Percentiles rank a stretch among this genome's conserved stretches.
These are phyloP conservation scores for Candida tunisiensis DNA, from an alignment of 1,139 yeast genomes.

Conservation along the genomic window DNA sequence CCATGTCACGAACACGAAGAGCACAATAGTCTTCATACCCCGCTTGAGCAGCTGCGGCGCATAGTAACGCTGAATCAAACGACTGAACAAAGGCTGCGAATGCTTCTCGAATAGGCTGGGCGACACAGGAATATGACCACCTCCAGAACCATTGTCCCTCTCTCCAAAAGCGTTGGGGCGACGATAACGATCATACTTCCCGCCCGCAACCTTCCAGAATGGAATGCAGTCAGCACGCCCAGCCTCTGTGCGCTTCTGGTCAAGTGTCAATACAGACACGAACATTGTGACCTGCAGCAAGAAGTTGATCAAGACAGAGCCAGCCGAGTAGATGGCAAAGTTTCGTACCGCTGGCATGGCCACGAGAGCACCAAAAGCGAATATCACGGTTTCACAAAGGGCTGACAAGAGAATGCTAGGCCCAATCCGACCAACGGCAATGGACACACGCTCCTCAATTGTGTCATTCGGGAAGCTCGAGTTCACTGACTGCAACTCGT, in stretches of 20 bases:
- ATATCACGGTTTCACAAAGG: constrained; percentile 58
- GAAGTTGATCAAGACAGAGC: constrained; percentile 67
- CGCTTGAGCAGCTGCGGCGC: constrained; percentile 43
- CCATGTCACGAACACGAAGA: constrained; percentile 41
- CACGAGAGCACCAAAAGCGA: constrained; percentile 62
- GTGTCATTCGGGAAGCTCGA: constrained; percentile 27
- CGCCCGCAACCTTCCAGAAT: constrained; percentile 5
- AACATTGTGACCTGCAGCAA: constrained; percentile 69
- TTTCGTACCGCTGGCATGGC: constrained; percentile 93
- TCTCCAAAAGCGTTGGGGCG: no score
- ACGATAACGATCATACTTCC: no score
- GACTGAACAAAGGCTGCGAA: constrained; percentile 20
- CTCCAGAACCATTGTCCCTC: no score
- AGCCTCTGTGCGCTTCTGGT: constrained; percentile 43
- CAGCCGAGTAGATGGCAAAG: constrained; percentile 82
- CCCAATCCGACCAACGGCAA: constrained; percentile 57
- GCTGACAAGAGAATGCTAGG: constrained; percentile 79
- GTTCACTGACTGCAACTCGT: constrained; percentile 48
- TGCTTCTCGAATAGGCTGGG: constrained; percentile 12
- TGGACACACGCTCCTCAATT: constrained; percentile 38
- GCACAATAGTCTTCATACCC: constrained; percentile 30
- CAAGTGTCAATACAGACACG: constrained; percentile 52
- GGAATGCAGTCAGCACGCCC: constrained; percentile 1
- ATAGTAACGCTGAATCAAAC: constrained; percentile 24
- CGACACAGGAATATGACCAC: constrained; percentile 6